Evolutionary conservation across 2,329 filamentous ascomycete genomes (phyloP).

Genomic region (Aspergillus melleus): DNA sequence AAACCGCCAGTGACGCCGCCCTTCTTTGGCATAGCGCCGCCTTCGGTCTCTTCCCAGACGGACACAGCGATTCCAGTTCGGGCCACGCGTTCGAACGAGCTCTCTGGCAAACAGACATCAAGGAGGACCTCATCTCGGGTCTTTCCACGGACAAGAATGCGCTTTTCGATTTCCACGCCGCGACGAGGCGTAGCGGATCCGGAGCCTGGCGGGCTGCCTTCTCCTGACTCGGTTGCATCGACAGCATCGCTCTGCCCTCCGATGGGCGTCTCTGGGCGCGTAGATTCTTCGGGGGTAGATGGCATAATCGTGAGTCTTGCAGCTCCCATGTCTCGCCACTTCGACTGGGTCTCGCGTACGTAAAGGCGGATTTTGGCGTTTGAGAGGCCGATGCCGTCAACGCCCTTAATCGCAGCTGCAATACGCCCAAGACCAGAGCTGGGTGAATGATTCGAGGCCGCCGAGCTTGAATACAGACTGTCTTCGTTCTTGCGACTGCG

Average conservation of each 20-base stretch:
- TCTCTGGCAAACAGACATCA: constrained; percentile 81
- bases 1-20: constrained; percentile 60
- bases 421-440: constrained; percentile 58
- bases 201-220: constrained; percentile 29
- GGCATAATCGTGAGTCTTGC: constrained; percentile 80
- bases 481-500: constrained; percentile 50
- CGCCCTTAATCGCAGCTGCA: constrained; percentile 49
- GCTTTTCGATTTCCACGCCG: constrained; percentile 74
- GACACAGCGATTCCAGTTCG: constrained; percentile 84
- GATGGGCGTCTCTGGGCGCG: constrained; percentile 46
- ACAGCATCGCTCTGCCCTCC: constrained; percentile 47
- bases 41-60: constrained; percentile 77
- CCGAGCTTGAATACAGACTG: constrained; percentile 62
- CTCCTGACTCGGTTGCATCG: constrained; percentile 17
- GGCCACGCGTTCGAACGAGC: constrained; percentile 80
- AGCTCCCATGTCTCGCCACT: constrained; percentile 90
- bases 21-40: constrained; percentile 56
- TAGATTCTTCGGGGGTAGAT: constrained; percentile 39
- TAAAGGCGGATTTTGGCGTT: constrained; percentile 88
- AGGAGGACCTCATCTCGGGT: constrained; percentile 67
- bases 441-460: constrained; percentile 51
- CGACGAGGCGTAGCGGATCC: constrained; percentile 40
- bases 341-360: constrained; percentile 68
- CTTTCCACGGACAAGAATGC: constrained; percentile 75
- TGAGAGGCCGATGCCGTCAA: constrained; percentile 62